phyloP scores from a whole-genome alignment of 1,139 yeast species.

The Geotrichum siamense region DNA sequence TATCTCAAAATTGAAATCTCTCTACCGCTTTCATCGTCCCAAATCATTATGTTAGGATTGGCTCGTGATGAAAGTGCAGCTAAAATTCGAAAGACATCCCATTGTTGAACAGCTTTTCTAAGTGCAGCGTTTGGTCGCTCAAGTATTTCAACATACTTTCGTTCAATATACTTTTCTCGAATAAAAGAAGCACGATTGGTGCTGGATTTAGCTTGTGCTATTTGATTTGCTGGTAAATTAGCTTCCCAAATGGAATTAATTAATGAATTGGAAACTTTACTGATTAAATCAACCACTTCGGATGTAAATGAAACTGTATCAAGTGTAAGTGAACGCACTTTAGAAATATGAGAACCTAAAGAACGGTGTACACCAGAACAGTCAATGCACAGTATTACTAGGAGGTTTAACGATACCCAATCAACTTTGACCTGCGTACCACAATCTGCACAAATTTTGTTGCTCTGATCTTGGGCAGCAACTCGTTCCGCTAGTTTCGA shows the following conservation, averaged over 20 bases:
- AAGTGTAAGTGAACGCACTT: slow-evolving; percentile 71
- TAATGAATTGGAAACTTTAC: slow-evolving; percentile 56
- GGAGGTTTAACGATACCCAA: slow-evolving; percentile 77
- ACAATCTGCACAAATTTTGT: slow-evolving; percentile 73
- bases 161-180: slow-evolving; percentile 39
- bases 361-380: slow-evolving; percentile 76
- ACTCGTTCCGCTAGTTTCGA: slow-evolving; percentile 18
- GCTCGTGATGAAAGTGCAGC: slow-evolving; percentile 40
- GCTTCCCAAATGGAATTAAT: slow-evolving; percentile 55
- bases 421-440: slow-evolving; percentile 57
- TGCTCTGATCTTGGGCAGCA: slow-evolving; percentile 42
- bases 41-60: slow-evolving; percentile 31
- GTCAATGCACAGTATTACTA: slow-evolving; percentile 69
- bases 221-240: slow-evolving; percentile 40
- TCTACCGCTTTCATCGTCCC: slow-evolving; percentile 21
- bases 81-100: slow-evolving; percentile 31
- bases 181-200: slow-evolving; percentile 35
- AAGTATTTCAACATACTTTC: slow-evolving; percentile 32
- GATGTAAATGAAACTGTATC: slow-evolving; percentile 60
- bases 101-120: slow-evolving; percentile 33
- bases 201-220: slow-evolving; percentile 25
- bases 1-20: slow-evolving; percentile 29
- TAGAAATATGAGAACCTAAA: slow-evolving; percentile 65
- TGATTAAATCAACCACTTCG: slow-evolving; percentile 52
- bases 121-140: slow-evolving; percentile 35